Conservation (phyloP, 2,329 filamentous ascomycete genomes). For the Neopestalotiopsis sp. region DNA sequence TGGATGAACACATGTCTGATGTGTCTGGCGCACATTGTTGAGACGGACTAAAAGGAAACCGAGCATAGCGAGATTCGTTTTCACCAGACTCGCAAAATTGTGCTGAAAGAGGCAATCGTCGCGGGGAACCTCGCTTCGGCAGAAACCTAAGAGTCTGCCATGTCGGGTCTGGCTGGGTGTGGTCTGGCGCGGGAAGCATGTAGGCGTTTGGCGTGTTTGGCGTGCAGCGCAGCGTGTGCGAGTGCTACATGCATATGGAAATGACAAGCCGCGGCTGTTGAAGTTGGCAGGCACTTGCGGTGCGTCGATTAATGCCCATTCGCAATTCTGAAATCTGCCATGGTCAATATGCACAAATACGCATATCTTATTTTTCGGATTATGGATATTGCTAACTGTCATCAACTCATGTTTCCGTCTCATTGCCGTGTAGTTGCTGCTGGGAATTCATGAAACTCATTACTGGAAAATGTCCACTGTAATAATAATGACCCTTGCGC, state of each 20-base stretch:
- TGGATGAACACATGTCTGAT: neutral
- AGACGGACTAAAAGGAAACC: neutral
- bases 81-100: conserved; percentile 10
- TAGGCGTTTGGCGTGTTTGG: neutral
- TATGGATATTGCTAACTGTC: too few relatives aligned
- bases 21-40: neutral
- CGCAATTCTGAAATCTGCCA: neutral
- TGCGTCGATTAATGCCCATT: neutral
- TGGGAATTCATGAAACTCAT: too few relatives aligned
- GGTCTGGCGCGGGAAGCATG: neutral
- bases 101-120: conserved; percentile 14
- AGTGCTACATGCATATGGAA: neutral
- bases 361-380: neutral
- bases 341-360: neutral
- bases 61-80: neutral
- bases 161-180: neutral
- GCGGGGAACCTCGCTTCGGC: conserved; percentile 12
- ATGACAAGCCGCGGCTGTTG: neutral
- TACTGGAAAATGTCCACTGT: too few relatives aligned
- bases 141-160: neutral
- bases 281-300: neutral
- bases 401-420: too few relatives aligned
- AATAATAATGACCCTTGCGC: too few relatives aligned
- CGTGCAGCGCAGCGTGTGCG: neutral
- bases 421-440: too few relatives aligned